phyloP scores from a whole-genome alignment of 257 asterid genomes.

The Scutellaria barbata region DNA sequence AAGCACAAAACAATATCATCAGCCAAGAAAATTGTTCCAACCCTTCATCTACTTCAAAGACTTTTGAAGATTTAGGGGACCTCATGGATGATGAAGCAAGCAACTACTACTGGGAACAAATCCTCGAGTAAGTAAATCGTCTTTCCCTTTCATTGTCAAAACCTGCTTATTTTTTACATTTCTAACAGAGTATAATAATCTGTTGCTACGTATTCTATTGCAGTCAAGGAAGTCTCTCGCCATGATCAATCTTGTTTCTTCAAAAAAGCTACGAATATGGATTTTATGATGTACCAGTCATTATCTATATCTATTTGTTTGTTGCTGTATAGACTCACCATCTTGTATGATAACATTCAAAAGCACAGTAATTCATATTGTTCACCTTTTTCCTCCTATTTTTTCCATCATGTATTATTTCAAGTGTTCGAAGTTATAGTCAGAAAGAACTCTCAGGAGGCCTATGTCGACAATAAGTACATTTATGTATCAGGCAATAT shows the following conservation, averaged over 20 bases:
- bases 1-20: conserved; percentile 16
- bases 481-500: background rate
- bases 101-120: conserved; percentile 45
- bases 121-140: conserved; percentile 36
- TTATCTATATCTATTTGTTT: background rate
- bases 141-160: conserved; percentile 7
- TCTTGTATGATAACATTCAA: conserved; percentile 15
- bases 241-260: conserved; percentile 29
- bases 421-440: background rate
- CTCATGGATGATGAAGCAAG: conserved; percentile 44
- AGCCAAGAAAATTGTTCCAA: conserved; percentile 25
- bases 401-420: conserved; percentile 25
- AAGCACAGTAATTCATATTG: background rate
- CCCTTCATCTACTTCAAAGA: conserved; percentile 32
- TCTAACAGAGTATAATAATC: conserved; percentile 1
- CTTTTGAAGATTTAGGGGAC: conserved; percentile 38
- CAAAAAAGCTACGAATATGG: conserved; percentile 16
- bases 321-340: conserved; percentile 8
- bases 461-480: background rate
- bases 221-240: conserved; percentile 30
- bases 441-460: background rate
- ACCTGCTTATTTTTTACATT: background rate
- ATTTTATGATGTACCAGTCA: background rate
- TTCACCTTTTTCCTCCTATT: background rate
- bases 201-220: conserved; percentile 15